A percentile compares a stretch with the other conserved stretches of the same genome.
These are phyloP conservation scores for Venturia oleaginea DNA, from an alignment of 2,329 filamentous ascomycete species.

Conservation along the genomic window DNA sequence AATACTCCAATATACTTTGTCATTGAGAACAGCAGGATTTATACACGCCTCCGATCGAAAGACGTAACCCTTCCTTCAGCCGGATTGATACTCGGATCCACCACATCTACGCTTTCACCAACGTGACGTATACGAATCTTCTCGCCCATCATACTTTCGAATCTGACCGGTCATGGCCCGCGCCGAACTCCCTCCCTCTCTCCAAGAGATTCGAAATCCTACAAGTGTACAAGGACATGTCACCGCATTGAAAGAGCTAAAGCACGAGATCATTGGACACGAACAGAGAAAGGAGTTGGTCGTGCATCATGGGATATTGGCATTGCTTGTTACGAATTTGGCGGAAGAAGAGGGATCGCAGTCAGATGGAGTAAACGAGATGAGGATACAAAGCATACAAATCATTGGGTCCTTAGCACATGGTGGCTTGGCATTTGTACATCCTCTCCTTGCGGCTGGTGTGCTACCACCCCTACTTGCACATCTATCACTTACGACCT, in stretches of 20 bases:
- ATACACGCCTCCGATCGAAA: neutral
- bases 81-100: neutral
- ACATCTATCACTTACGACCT: constrained; percentile 56
- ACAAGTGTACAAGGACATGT: constrained; percentile 31
- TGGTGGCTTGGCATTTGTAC: constrained; percentile 75
- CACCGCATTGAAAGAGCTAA: constrained; percentile 60
- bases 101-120: neutral
- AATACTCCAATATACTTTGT: neutral
- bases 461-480: constrained; percentile 58
- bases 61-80: neutral
- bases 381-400: constrained; percentile 70
- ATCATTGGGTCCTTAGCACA: constrained; percentile 78
- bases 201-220: constrained; percentile 31
- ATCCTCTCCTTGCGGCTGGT: constrained; percentile 59
- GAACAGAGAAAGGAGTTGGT: constrained; percentile 75
- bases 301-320: constrained; percentile 33
- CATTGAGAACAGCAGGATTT: neutral
- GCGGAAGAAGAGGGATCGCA: constrained; percentile 12
- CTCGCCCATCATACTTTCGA: neutral
- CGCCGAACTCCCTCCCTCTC: constrained; percentile 19
- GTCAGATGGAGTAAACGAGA: constrained; percentile 29
- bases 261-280: constrained; percentile 86
- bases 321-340: constrained; percentile 12
- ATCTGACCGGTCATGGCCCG: constrained; percentile 9
- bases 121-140: neutral